These are phyloP conservation scores for Adansonia madagascariensis DNA, from an alignment of 441 rosid species.

Conservation along the genomic window DNA sequence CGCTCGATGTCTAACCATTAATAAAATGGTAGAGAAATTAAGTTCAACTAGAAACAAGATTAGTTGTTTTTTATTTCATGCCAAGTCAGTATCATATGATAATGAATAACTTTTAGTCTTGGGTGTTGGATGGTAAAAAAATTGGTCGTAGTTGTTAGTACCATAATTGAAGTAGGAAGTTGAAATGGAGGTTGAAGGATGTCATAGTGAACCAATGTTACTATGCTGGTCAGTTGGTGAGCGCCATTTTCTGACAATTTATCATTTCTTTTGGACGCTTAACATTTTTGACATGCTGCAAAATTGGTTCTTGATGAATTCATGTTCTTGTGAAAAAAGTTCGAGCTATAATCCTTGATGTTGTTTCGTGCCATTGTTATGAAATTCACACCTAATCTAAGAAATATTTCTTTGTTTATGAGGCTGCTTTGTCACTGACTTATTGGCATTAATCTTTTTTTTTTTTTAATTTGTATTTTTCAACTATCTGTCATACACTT, in stretches of 20 bases:
- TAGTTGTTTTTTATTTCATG: not conserved
- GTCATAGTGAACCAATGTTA: not conserved
- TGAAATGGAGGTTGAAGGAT: conserved; percentile 23
- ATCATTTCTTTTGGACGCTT: not conserved
- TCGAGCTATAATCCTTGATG: not conserved
- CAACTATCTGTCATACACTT: not conserved
- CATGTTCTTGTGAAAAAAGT: conserved; percentile 1
- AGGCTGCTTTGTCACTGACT: not conserved
- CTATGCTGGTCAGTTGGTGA: not conserved
- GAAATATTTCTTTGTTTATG: not conserved
- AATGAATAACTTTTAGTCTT: not conserved
- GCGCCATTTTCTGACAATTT: not conserved
- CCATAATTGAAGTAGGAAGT: conserved; percentile 14
- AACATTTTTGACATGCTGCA: conserved; percentile 14
- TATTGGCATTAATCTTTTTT: not conserved
- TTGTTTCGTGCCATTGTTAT: conserved; percentile 8
- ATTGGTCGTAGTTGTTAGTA: conserved; percentile 2
- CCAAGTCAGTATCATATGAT: not conserved
- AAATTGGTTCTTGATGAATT: conserved; percentile 13
- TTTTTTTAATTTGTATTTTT: not conserved
- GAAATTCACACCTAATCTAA: not conserved
- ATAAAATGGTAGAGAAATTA: not conserved
- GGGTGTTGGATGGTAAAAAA: not conserved
- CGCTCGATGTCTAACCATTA: not conserved
- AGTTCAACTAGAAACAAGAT: not conserved